Evolutionary conservation across 768 basidiomycete species (phyloP), one percentile per base, ranked within the genome.

Genomic region (Serendipita indica): DNA sequence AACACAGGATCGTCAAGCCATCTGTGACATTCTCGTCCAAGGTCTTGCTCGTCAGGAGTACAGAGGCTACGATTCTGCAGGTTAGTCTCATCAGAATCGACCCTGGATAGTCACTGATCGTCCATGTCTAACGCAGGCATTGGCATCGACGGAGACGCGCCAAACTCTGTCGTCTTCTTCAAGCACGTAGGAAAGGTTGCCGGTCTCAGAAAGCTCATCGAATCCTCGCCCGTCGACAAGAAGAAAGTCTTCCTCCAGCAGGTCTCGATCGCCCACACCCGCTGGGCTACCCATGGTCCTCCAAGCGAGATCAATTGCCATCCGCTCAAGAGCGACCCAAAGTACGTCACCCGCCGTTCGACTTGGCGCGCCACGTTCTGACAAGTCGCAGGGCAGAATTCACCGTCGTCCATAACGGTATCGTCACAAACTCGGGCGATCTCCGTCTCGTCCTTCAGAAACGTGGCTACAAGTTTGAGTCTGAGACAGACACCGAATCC

Each of bases 161-260:
- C 81, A 1, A 82, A 82, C 43, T 73, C 83, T 49, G 77, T 89
- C 46, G 61, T 86, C 52, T 90, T 82, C 74, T 97, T 93, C 82
- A 97, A 96, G 76, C 86, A 94, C 71, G 96, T 98, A 57, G 96
- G 96, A 70, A 99, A 99, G 71, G 96, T 99, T 58, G 85, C 85
- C 43, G 83, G 85, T 27, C 79, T 99, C 57, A 86, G 90, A 70
- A 87, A 94, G 75, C 81, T 84, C 72, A 92, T 96, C 67, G 80
- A 83, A 37, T 73, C 75, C 59, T 81, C 88, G 28, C 70, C 67
- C 62, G 66, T 90, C 65, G 79, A 94, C 69, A 82, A 86, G 60
- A 72, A 77, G 67, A 91, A 89, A 75, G 76, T 79, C 34, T 84
- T 80, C 71, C 68, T 89, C 57, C 82, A 84, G 39, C 92, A 97